Evolutionary conservation across 2,329 filamentous ascomycete species (phyloP).

Genomic region (Pseudocercospora cruenta): DNA sequence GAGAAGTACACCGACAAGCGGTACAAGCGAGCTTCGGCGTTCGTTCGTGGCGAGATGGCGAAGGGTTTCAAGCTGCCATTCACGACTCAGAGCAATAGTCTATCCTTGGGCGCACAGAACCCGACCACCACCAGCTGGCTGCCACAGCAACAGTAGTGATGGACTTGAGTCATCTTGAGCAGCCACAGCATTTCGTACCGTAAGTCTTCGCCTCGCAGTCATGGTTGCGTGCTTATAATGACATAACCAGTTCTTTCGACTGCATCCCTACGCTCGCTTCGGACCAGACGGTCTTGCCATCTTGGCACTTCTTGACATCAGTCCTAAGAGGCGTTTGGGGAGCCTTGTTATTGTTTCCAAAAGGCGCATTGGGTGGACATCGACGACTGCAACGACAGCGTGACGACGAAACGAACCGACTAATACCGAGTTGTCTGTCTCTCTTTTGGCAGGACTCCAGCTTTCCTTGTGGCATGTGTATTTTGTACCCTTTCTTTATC

Average conservation of each 20-base stretch:
- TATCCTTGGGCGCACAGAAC: constrained; percentile 25
- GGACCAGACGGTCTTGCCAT: constrained; percentile 19
- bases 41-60: constrained; percentile 74
- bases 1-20: constrained; percentile 89
- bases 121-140: constrained; percentile 21
- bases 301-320: constrained; percentile 18
- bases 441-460: constrained; percentile 18
- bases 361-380: constrained; percentile 26
- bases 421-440: constrained; percentile 26
- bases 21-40: constrained; percentile 81
- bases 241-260: constrained; percentile 15
- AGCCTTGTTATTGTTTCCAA: constrained; percentile 17
- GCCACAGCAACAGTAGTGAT: constrained; percentile 17
- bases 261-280: constrained; percentile 25
- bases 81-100: constrained; percentile 15
- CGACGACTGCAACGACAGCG: constrained; percentile 28
- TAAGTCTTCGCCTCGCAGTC: not conserved
- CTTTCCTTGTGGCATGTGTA: constrained; percentile 30
- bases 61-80: constrained; percentile 60
- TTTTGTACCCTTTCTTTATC: constrained; percentile 19
- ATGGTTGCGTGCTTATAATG: constrained; percentile 4
- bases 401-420: constrained; percentile 30
- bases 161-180: not conserved
- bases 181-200: constrained; percentile 10
- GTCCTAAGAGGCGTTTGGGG: constrained; percentile 21